Percentiles rank a stretch among this genome's conserved stretches.
Evolutionary conservation across 75 land plant species (phyloP).

Genomic region (Chamaecyparis obtusa): DNA sequence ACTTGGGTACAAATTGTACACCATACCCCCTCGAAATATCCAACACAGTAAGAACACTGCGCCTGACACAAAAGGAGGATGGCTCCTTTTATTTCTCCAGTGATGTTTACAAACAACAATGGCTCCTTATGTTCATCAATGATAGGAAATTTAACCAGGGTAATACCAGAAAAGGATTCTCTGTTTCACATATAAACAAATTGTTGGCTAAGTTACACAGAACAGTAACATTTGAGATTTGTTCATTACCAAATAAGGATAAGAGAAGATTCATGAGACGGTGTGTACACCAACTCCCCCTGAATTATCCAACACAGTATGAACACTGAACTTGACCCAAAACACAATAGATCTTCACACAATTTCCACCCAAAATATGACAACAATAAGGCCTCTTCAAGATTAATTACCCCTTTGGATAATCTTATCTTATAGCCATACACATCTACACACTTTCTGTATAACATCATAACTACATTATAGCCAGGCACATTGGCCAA

Average conservation of each 20-base stretch:
- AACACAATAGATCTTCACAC: background rate
- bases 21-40: background rate
- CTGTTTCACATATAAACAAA: background rate
- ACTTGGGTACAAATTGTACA: background rate
- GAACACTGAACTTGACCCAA: background rate
- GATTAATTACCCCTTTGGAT: too few species aligned
- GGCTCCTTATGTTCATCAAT: background rate
- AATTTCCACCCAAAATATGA: too few species aligned
- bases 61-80: background rate
- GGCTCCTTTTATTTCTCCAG: background rate
- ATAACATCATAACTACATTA: too few species aligned
- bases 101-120: background rate
- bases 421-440: too few species aligned
- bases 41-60: background rate
- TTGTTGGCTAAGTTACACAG: background rate
- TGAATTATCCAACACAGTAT: background rate
- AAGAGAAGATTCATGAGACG: background rate
- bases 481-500: too few species aligned
- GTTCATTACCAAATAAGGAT: background rate
- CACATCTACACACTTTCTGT: too few species aligned
- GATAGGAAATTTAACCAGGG: background rate
- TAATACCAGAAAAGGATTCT: background rate
- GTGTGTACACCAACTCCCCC: background rate
- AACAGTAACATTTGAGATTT: background rate
- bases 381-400: too few species aligned